Conservation (phyloP, 768 basidiomycete species). For the Termitomyces sp. region DNA sequence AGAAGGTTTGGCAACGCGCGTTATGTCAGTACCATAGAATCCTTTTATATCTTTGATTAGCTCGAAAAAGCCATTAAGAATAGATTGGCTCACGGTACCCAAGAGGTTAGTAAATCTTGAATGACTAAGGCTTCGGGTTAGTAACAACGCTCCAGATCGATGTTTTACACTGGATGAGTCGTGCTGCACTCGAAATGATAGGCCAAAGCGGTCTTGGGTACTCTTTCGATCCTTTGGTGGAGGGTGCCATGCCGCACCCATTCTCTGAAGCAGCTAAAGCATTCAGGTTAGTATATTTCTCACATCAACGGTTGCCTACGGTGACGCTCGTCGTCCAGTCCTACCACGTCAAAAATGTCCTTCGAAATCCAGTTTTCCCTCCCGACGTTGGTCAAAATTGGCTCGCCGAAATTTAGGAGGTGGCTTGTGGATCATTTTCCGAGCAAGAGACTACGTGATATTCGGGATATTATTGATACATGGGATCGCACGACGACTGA, state of each 20-base stretch:
- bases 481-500: not conserved
- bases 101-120: not conserved
- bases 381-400: not conserved
- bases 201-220: not conserved
- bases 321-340: not conserved
- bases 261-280: not conserved
- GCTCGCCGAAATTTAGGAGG: not conserved
- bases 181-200: not conserved
- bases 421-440: not conserved
- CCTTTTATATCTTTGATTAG: not conserved
- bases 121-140: not conserved
- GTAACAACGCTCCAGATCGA: not conserved
- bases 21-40: not conserved
- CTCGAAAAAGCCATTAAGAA: not conserved
- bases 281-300: not conserved
- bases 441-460: not conserved
- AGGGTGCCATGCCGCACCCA: not conserved
- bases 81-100: not conserved
- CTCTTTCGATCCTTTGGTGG: not conserved
- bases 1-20: not conserved
- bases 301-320: not conserved
- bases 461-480: not conserved
- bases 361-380: not conserved
- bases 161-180: not conserved
- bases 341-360: not conserved